phyloP scores from a whole-genome alignment of 345 rosid species.

The Capsella bursapastoris region DNA sequence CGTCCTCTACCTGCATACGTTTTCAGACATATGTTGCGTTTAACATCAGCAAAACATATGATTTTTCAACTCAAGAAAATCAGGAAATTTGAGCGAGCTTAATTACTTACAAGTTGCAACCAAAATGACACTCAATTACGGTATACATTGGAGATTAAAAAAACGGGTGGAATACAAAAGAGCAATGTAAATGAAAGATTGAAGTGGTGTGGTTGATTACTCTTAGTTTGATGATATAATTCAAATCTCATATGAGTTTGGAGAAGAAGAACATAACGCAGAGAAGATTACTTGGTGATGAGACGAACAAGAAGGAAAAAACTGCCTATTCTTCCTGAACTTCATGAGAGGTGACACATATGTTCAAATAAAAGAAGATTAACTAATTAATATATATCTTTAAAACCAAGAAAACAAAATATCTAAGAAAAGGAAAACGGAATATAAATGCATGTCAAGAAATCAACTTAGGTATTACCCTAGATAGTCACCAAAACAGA shows the following conservation, averaged over 20 bases:
- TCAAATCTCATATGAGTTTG: slow-evolving; percentile 1
- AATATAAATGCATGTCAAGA: neutral
- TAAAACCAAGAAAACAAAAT: neutral
- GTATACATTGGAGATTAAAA: neutral
- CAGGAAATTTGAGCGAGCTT: neutral
- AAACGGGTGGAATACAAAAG: slow-evolving; percentile 10
- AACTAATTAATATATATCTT: slow-evolving; percentile 7
- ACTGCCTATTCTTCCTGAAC: slow-evolving; percentile 32
- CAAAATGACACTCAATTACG: neutral
- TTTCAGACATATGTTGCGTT: slow-evolving; percentile 20
- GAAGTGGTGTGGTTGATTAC: neutral
- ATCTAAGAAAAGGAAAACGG: neutral
- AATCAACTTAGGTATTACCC: slow-evolving; percentile 19
- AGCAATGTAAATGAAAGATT: slow-evolving; percentile 21
- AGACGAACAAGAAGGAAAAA: slow-evolving; percentile 27
- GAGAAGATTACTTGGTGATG: slow-evolving; percentile 29
- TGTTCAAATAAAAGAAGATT: slow-evolving; percentile 13
- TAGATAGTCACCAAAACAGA: slow-evolving; percentile 21
- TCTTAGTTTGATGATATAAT: neutral
- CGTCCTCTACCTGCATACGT: slow-evolving; percentile 79
- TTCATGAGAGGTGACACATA: slow-evolving; percentile 30
- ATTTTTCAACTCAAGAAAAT: neutral
- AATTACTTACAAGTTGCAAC: slow-evolving; percentile 24
- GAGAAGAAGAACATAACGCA: slow-evolving; percentile 17
- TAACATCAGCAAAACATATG: slow-evolving; percentile 1